Conservation (phyloP, 768 basidiomycete genomes). For the Phlegmacium glaucopus region DNA sequence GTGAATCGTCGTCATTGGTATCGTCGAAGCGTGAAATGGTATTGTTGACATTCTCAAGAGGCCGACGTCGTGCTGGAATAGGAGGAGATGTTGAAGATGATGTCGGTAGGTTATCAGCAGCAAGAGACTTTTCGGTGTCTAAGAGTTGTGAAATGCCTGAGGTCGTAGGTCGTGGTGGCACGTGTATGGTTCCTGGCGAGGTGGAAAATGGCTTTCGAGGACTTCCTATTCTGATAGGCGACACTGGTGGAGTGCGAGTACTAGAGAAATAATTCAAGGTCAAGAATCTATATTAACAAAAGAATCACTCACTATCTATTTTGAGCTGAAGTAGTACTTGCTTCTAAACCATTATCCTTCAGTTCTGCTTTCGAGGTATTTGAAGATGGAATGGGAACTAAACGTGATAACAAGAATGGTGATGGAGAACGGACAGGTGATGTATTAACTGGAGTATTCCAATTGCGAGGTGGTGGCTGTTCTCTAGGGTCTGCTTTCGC, state of each 20-base stretch:
- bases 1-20: too few relatives aligned
- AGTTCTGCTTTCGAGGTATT: slow-evolving; percentile 1
- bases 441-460: slow-evolving; percentile 30
- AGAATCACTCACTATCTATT: slow-evolving; percentile 22
- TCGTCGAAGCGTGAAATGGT: too few relatives aligned
- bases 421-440: slow-evolving; percentile 37
- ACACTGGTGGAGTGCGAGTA: slow-evolving; percentile 9
- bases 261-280: slow-evolving; percentile 5
- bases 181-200: slow-evolving; percentile 17
- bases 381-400: slow-evolving; percentile 38
- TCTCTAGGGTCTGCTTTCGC: too few relatives aligned
- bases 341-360: slow-evolving; percentile 9
- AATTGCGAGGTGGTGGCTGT: slow-evolving; percentile 37
- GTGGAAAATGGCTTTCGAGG: slow-evolving; percentile 15
- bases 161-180: slow-evolving; percentile 21
- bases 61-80: too few relatives aligned
- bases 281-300: background rate
- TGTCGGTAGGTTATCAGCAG: too few relatives aligned
- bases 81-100: too few relatives aligned
- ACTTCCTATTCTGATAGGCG: slow-evolving; percentile 6
- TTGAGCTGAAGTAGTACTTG: slow-evolving; percentile 16
- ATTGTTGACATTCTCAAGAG: too few relatives aligned
- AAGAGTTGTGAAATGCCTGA: slow-evolving; percentile 25
- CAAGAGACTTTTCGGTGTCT: background rate
- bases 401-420: slow-evolving; percentile 49